These are phyloP conservation scores for Aspergillus campestris DNA, from an alignment of 495 filamentous ascomycete species.

Conservation along the genomic window DNA sequence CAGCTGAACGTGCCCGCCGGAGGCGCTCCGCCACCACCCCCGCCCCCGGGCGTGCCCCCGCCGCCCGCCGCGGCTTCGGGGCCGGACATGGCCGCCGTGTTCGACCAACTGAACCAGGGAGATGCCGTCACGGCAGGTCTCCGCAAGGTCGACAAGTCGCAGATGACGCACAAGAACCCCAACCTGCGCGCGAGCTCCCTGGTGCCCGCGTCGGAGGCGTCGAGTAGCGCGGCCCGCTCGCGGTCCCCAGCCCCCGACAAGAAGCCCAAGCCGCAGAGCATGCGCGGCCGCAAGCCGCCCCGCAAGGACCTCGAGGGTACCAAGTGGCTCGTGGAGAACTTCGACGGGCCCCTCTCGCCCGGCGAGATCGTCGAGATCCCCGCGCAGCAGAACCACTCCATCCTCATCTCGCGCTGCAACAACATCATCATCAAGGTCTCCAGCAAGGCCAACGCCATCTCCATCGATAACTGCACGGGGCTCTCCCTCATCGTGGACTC, in stretches of 20 bases:
- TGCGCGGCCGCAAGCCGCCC: conserved; percentile 87
- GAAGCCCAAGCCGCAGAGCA: conserved; percentile 90
- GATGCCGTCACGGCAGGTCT: conserved; percentile 76
- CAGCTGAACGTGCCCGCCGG: conserved; percentile 44
- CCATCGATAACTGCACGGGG: conserved; percentile 81
- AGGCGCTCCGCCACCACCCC: conserved; percentile 78
- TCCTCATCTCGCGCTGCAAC: conserved; percentile 85
- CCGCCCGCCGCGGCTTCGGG: conserved; percentile 24
- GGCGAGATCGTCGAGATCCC: conserved; percentile 62
- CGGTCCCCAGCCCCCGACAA: conserved; percentile 80
- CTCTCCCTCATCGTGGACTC: conserved; percentile 80
- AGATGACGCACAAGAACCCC: conserved; percentile 99
- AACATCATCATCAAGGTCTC: conserved; percentile 82
- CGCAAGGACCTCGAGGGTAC: conserved; percentile 89
- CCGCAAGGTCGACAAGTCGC: conserved; percentile 82
- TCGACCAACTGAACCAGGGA: conserved; percentile 83
- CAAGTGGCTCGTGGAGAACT: conserved; percentile 96
- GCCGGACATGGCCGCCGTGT: conserved; percentile 72
- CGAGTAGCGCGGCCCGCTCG: conserved; percentile 41
- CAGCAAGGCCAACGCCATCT: conserved; percentile 92
- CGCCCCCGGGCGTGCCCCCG: conserved; percentile 38
- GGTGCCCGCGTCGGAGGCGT: conserved; percentile 48
- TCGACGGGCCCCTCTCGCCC: conserved; percentile 63
- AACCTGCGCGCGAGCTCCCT: conserved; percentile 64
- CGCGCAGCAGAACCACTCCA: conserved; percentile 73